Evolutionary conservation across 768 basidiomycete genomes (phyloP).

Genomic region (Phaeolepiota aurea): DNA sequence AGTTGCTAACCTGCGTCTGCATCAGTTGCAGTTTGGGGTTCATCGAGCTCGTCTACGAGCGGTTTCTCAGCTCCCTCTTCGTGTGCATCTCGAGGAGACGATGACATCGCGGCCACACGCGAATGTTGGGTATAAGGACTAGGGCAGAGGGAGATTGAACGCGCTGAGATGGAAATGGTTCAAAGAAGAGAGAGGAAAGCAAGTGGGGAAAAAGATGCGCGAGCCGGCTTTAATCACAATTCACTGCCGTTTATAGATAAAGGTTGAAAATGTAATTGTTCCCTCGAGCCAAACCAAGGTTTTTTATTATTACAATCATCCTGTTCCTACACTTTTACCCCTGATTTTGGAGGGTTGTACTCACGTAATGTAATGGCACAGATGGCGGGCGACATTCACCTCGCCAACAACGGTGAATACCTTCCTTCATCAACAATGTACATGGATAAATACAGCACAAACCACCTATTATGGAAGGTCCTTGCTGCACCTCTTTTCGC

Average conservation of each 20-base stretch:
- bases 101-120: conserved; percentile 43
- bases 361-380: conserved; percentile 49
- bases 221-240: conserved; percentile 72
- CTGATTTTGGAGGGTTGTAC: conserved; percentile 47
- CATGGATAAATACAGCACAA: conserved; percentile 16
- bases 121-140: conserved; percentile 17
- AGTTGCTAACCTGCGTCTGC: conserved; percentile 30
- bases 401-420: conserved; percentile 14
- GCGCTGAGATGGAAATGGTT: conserved; percentile 25
- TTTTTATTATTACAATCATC: conserved; percentile 53
- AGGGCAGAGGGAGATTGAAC: conserved; percentile 17
- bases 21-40: conserved; percentile 29
- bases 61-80: conserved; percentile 48
- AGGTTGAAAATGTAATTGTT: conserved; percentile 55
- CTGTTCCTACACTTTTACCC: conserved; percentile 44
- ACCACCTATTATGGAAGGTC: conserved; percentile 6
- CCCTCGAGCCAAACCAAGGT: conserved; percentile 48
- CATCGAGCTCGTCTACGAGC: conserved; percentile 52
- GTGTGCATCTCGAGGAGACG: conserved; percentile 43
- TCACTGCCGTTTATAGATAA: conserved; percentile 64
- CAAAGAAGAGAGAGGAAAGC: conserved; percentile 33
- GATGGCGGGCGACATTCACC: conserved; percentile 19
- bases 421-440: conserved; percentile 9
- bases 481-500: conserved; percentile 3
- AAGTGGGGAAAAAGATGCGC: conserved; percentile 57